Percentiles rank a stretch among this genome's conserved stretches.
Conservation (phyloP, 176 grass and related monocot genomes). For the Urochloa ruziziensis region DNA sequence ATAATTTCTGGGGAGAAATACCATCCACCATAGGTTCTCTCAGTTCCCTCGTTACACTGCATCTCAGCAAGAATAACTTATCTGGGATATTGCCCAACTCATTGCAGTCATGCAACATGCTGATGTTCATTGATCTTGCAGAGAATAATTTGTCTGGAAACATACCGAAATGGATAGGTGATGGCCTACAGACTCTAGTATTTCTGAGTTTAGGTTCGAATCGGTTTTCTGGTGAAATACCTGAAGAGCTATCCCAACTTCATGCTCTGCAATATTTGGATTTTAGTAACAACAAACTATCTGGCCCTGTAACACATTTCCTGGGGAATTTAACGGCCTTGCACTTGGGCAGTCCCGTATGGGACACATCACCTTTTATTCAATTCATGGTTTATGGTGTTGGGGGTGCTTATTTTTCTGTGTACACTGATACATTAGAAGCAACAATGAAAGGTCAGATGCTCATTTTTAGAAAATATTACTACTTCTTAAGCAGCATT, state of each 20-base stretch:
- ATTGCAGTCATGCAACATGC: neutral
- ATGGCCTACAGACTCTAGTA: neutral
- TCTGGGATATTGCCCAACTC: slow-evolving; percentile 3
- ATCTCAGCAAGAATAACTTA: neutral
- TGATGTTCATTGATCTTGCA: neutral
- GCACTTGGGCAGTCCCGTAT: accelerated
- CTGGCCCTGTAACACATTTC: neutral
- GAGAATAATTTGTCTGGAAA: slow-evolving; percentile 24
- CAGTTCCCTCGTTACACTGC: neutral
- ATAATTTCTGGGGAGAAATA: slow-evolving; percentile 26
- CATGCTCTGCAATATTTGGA: neutral
- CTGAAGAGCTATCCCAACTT: slow-evolving; percentile 7
- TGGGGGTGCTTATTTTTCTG: neutral
- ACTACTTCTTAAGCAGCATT: accelerated
- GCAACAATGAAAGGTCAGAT: accelerated
- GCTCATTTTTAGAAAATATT: accelerated
- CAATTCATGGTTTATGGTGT: neutral
- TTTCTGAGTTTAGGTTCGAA: neutral
- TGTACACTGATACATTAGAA: neutral
- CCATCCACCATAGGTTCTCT: slow-evolving; percentile 23
- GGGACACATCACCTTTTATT: neutral
- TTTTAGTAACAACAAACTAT: neutral
- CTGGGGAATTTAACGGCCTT: neutral
- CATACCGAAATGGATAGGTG: slow-evolving; percentile 27
- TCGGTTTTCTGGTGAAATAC: slow-evolving; percentile 6